Evolutionary conservation across 371 early-diverging fungal genomes (phyloP).

Genomic region (Rhizopus arrhizus): DNA sequence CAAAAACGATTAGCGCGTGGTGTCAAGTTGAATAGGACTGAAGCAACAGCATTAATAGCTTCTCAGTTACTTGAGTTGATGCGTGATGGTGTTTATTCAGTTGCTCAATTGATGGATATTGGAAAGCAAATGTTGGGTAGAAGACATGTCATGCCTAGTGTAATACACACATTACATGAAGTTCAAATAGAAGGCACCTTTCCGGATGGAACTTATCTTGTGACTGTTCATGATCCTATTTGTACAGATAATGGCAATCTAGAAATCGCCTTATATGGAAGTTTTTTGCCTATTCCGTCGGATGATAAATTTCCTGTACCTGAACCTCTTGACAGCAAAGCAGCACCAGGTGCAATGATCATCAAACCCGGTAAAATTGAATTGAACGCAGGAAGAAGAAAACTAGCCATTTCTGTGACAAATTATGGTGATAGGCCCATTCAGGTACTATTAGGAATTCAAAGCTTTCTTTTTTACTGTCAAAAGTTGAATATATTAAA

Average conservation of each 20-base stretch:
- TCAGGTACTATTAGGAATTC: conserved; percentile 40
- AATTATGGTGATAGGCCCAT: conserved; percentile 93
- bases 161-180: conserved; percentile 68
- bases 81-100: conserved; percentile 84
- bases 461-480: neutral
- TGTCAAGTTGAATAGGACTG: conserved; percentile 80
- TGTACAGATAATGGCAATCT: conserved; percentile 79
- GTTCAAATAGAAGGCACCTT: conserved; percentile 92
- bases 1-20: conserved; percentile 89
- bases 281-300: conserved; percentile 78
- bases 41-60: conserved; percentile 85
- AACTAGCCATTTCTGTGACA: conserved; percentile 71
- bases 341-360: conserved; percentile 69
- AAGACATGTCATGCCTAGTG: conserved; percentile 79
- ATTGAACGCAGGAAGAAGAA: conserved; percentile 71
- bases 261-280: conserved; percentile 82
- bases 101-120: conserved; percentile 85
- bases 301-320: conserved; percentile 57
- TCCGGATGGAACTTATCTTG: conserved; percentile 88
- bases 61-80: conserved; percentile 84
- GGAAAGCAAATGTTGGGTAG: conserved; percentile 87
- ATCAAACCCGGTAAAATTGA: conserved; percentile 64
- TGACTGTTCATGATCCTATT: conserved; percentile 89
- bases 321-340: conserved; percentile 30
- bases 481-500: too few relatives aligned